A percentile compares a stretch with the other conserved stretches of the same genome.
Conservation (phyloP, 192 early-diverging fungal genomes). For the Mortierella alpina region DNA sequence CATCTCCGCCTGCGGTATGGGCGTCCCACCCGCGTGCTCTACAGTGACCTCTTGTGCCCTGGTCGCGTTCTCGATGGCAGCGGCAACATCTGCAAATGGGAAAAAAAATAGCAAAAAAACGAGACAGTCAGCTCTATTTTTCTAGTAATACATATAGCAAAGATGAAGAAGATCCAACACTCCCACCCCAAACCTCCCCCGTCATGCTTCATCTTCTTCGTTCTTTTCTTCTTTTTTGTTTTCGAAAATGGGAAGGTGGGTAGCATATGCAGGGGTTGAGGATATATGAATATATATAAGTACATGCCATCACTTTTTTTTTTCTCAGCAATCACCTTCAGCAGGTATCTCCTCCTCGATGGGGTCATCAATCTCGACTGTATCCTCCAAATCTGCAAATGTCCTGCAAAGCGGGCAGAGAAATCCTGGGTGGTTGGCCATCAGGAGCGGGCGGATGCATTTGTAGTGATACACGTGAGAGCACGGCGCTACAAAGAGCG, state of each 20-base stretch:
- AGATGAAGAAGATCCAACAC: not conserved
- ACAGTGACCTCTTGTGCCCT: conserved; percentile 9
- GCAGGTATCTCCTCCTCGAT: conserved; percentile 46
- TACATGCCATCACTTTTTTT: conserved; percentile 7
- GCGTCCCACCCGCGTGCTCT: conserved; percentile 4
- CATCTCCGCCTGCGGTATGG: not conserved
- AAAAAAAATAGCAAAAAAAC: not conserved
- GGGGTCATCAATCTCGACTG: conserved; percentile 51
- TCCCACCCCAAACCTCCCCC: too few species aligned
- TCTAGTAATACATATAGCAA: conserved; percentile 1
- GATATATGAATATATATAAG: not conserved
- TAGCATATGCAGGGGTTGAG: too few species aligned
- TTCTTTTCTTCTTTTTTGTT: too few species aligned
- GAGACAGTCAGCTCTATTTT: not conserved
- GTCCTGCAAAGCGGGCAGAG: conserved; percentile 92
- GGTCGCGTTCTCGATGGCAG: conserved; percentile 22
- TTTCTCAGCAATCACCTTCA: conserved; percentile 36
- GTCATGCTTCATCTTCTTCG: too few species aligned
- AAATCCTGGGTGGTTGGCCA: conserved; percentile 77
- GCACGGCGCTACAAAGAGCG: conserved; percentile 95
- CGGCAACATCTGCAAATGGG: conserved; percentile 19
- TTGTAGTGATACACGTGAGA: conserved; percentile 95
- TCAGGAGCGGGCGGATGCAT: conserved; percentile 86
- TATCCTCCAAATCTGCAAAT: conserved; percentile 88
- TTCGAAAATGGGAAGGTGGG: not conserved